phyloP scores from a whole-genome alignment of 2,329 filamentous ascomycete genomes.

The Ophiosphaerella herpotricha region DNA sequence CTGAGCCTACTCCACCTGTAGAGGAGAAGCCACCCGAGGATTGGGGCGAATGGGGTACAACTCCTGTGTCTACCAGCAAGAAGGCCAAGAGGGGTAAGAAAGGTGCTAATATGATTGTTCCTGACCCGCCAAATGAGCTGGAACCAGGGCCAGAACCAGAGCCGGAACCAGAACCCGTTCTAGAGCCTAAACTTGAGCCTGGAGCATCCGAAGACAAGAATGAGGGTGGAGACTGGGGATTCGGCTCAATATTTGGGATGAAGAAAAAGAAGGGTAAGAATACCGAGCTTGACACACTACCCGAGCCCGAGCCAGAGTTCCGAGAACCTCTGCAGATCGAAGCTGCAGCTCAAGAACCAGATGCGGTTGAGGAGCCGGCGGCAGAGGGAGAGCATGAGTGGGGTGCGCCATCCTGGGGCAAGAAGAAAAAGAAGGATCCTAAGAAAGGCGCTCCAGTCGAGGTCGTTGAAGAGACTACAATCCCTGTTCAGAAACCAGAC shows the following conservation, averaged over 20 bases:
- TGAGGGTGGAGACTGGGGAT: conserved; percentile 41
- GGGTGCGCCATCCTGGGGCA: conserved; percentile 61
- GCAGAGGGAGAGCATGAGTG: conserved; percentile 60
- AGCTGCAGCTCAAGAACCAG: conserved; percentile 48
- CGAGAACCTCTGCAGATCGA: conserved; percentile 19
- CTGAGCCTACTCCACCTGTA: conserved; percentile 17
- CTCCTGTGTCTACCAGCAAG: conserved; percentile 13
- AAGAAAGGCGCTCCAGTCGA: conserved; percentile 48
- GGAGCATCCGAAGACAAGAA: conserved; percentile 33
- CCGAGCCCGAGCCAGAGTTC: conserved; percentile 26
- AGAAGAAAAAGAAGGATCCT: conserved; percentile 48
- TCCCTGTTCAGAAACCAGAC: conserved; percentile 51
- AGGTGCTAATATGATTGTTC: conserved; percentile 50
- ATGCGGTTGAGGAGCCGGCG: conserved; percentile 56
- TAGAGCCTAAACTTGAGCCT: conserved; percentile 16
- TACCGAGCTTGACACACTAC: conserved; percentile 40
- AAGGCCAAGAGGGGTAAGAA: conserved; percentile 40
- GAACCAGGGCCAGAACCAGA: conserved; percentile 2
- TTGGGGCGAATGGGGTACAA: conserved; percentile 35
- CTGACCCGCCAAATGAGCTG: conserved; percentile 21
- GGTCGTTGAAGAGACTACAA: conserved; percentile 46
- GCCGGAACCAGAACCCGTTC: conserved; percentile 5
- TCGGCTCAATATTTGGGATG: conserved; percentile 47
- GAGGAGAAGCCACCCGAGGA: conserved; percentile 30
- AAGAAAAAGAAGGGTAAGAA: conserved; percentile 54